Evolutionary conservation across 2,329 filamentous ascomycete species (phyloP), one percentile per base, ranked within the genome.

Genomic region (Penicillium polonicum): DNA sequence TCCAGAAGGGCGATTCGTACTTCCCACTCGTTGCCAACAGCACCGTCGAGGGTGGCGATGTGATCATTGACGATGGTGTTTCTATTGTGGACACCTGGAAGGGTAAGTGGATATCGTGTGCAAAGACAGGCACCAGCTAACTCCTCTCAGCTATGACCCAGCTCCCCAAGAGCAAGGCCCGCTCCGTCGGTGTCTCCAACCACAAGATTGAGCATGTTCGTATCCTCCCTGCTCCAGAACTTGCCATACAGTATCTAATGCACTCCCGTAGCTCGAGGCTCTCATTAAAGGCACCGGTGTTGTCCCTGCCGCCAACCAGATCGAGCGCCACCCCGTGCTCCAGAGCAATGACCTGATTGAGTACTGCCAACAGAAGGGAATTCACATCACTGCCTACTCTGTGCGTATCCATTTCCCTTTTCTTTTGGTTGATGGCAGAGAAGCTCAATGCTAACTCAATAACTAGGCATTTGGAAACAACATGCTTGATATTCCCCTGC

Each of bases 321-420:
- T 89, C 61, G 87, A 89, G 70, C 85, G 85, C 51, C 86, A 89
- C 70, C 85, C 87, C 2, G 88, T 87, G 66, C 78, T 89, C 12
- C 87, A 88, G 69, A 87, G 85, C 68, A 75, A 76, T 2, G 77
- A 82, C 19, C 74, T 90, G 29, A 72, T 87, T 8, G 75, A 80
- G 15, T 85, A 82, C 72, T 85, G 82, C 74, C 73, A 81, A 52
- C 71, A 79, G 62, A 82, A 87, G 70, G 78, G 78, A 59, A 88
- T 89, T 60, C 76, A 84, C 59, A 72, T 88, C 46, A 82, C 84
- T 65, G 85, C 85, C 5, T 88, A 88, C 74, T 87, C 83, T 41
- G 86, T 74, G 68, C 46, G 71, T 52, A 17, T 19, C 10, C 52
- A 13, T 13, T 1, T 2, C 5, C 31, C 12, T 10, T 17, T 6